Base-by-base conservation (phyloP, 2,329 filamentous ascomycete genomes). In the Aspergillus unguis region DNA sequence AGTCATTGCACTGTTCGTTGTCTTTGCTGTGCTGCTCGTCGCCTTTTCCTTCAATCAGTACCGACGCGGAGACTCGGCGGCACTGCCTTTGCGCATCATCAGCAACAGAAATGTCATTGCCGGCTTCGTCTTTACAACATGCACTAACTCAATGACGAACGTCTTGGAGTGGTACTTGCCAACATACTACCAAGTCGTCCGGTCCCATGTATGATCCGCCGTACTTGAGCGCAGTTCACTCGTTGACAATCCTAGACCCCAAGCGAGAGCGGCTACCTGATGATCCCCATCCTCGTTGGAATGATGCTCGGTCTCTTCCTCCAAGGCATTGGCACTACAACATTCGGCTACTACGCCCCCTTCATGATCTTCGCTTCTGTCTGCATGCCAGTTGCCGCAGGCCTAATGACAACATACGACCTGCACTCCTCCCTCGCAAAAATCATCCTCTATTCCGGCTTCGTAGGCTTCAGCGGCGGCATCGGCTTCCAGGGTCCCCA, bases 181-280 rank as follows among this genome's bases (percentile, higher is more conserved):
- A 6, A 71, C 65, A 1, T 73, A 71, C 52, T 73, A 65, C 44
- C 70, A 73, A 59, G 58, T 63, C 6, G 59, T 67, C 44, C 62
- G 50, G 49, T 56, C 50, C 2, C 26, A 48, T 6, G 63, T 70
- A 44, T 52, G 51, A 38, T 31, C 32, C 23, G 23, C 7, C 47
- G 33, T 59, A 57, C 4, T 4, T 42, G 17, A 56, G 40, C n/a
- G 54, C 50, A 26, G 7, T 5, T 0, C 29, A 48, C 46, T 58
- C 27, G 52, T 17, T 17, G 31, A 48, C 44, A 47, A 2, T 11
- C 7, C 29, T 33, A 63, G 44, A 60, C 50, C 3, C 55, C 62
- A 32, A 57, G 55, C 37, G 56, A 60, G 26, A 64, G 62, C 37
- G 61, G 64, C 5, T 63, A 63, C 33, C 48, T 66, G 43, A 63